Evolutionary conservation across 1,139 yeast species (phyloP), one percentile per base, ranked within the genome.

Genomic region (Magnusiomyces paraingens): DNA sequence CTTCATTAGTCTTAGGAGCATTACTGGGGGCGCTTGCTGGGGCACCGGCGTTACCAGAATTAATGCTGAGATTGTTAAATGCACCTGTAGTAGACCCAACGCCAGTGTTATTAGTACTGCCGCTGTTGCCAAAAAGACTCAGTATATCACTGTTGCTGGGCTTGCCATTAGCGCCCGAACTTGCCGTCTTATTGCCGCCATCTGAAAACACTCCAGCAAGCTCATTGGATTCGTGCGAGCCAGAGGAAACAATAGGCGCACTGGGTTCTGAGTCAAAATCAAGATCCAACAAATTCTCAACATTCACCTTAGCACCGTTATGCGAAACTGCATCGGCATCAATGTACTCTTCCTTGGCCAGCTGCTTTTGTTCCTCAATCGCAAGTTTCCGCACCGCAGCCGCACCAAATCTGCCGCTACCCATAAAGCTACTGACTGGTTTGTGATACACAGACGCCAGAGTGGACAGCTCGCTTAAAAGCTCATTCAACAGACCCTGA

Each of bases 381-480:
- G 80, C 85, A 67, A 79, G 67, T 68, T 74, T 68, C 68, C 76
- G 70, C 59, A 73, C 68, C 51, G 74, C 75, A 47, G 72, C 76
- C 5, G 74, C 67, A 21, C 76, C 78, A 53, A 72, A 71, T 56
- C 69, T 63, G 20, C 77, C 73, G 54, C 72, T 72, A 53, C 80
- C 82, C 59, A 83, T 76, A 66, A 86, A 86, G 41, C 84, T 76
- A 41, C 81, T 75, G 6, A 89, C 82, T 11, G 97, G 96, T 65
- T 85, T 86, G 69, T 87, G 95, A 65, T 89, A 88, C 1, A 93
- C 94, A 0, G 97, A 88, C 21, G 96, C 85, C 59, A 93, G 78
- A 1, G 95, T 86, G 1, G 95, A 84, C 55, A 93, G 73, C 66
- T 91, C 96, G n/a, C 73, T 66, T 45, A 93, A 66, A 57, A 93